phyloP scores from a whole-genome alignment of 331 rosid species.

The Cydonia oblonga region DNA sequence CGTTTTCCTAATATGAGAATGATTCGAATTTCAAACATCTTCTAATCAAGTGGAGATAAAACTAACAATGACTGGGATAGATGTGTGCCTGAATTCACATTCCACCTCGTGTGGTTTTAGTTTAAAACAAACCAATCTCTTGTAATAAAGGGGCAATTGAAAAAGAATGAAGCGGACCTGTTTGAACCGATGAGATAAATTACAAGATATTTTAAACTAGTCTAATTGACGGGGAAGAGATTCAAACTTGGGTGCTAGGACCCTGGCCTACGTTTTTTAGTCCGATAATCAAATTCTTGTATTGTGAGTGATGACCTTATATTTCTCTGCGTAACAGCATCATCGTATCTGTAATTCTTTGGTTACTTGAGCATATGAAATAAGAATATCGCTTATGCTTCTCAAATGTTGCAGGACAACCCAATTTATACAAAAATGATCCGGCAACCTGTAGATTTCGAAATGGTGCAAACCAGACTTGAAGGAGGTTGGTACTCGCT shows the following conservation, averaged over 20 bases:
- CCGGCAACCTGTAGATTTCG: conserved; percentile 18
- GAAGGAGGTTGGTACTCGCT: conserved; percentile 17
- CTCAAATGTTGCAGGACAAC: conserved; percentile 9
- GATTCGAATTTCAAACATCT: neutral
- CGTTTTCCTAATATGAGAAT: neutral
- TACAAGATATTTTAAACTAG: neutral
- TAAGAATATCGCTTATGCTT: neutral
- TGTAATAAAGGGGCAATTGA: neutral
- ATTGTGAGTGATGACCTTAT: neutral
- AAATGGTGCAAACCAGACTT: conserved; percentile 15
- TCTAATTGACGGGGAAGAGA: neutral
- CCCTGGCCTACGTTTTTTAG: too few species aligned
- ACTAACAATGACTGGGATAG: neutral
- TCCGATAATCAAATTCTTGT: neutral
- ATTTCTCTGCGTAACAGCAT: neutral
- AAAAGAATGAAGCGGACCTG: neutral
- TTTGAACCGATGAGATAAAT: too few species aligned
- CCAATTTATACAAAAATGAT: neutral
- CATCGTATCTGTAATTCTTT: neutral
- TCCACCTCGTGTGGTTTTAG: neutral
- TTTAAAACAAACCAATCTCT: neutral
- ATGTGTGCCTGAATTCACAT: neutral
- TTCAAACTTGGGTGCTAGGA: neutral
- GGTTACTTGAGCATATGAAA: neutral
- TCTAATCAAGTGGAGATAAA: neutral